Evolutionary conservation across 2,329 filamentous ascomycete species (phyloP).

Genomic region (Colletotrichum graminicola): DNA sequence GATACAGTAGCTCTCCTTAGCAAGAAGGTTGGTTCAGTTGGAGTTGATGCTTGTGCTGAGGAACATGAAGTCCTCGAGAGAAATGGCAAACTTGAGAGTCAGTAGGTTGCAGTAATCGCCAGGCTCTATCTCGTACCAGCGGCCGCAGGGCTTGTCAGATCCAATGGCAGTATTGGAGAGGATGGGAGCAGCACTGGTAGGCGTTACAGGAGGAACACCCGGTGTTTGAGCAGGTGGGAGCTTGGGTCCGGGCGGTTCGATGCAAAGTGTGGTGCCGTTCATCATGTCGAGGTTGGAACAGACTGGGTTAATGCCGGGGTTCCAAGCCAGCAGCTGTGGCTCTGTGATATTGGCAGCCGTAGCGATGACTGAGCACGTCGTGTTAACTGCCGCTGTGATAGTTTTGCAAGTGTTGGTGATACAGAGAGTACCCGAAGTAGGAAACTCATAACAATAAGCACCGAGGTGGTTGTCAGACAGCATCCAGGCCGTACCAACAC

Average conservation of each 20-base stretch:
- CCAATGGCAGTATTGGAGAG: constrained; percentile 41
- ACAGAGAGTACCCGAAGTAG: constrained; percentile 42
- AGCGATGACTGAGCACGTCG: constrained; percentile 33
- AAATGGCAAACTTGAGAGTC: constrained; percentile 47
- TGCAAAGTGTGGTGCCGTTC: constrained; percentile 25
- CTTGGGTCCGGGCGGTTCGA: constrained; percentile 4
- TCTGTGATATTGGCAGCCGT: constrained; percentile 42
- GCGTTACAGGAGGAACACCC: background rate
- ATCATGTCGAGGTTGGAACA: constrained; percentile 25
- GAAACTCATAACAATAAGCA: constrained; percentile 31
- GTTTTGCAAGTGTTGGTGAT: constrained; percentile 43
- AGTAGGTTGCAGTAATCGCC: constrained; percentile 54
- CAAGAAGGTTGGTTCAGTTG: constrained; percentile 52
- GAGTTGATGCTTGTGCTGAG: constrained; percentile 50
- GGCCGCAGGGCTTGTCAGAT: constrained; percentile 45
- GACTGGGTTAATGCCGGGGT: constrained; percentile 21
- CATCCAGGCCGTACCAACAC: constrained; percentile 43
- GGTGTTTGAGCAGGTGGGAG: constrained; percentile 4
- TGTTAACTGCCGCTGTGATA: background rate
- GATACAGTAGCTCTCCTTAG: constrained; percentile 51
- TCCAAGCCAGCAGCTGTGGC: constrained; percentile 17
- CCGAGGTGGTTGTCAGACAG: constrained; percentile 44
- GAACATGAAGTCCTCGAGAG: constrained; percentile 50
- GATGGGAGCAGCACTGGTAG: constrained; percentile 30
- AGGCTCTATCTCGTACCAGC: constrained; percentile 47